A percentile compares a stretch with the other conserved stretches of the same genome.
These are phyloP conservation scores for Hamigera avellanea DNA, from an alignment of 495 filamentous ascomycete genomes.

Conservation along the genomic window DNA sequence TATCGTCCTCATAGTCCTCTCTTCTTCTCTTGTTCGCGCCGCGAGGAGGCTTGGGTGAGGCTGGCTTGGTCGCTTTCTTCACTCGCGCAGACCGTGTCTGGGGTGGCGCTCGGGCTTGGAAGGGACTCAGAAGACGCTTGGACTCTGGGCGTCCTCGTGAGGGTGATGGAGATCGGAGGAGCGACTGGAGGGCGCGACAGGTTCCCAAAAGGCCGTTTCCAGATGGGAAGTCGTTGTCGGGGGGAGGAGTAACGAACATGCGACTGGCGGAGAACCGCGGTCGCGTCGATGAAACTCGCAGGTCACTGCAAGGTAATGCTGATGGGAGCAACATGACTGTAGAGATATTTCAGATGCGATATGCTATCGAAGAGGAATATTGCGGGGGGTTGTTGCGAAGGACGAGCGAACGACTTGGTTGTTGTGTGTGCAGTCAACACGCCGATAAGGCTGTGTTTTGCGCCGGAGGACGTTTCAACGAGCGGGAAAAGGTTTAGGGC, in stretches of 20 bases:
- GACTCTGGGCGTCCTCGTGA: slow-evolving; percentile 25
- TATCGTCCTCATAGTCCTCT: slow-evolving; percentile 40
- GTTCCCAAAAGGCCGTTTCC: slow-evolving; percentile 52
- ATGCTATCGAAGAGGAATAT: background rate
- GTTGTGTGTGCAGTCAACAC: too few relatives aligned
- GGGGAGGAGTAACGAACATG: slow-evolving; percentile 50
- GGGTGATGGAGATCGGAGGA: slow-evolving; percentile 38
- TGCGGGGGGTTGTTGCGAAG: background rate
- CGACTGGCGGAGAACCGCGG: slow-evolving; percentile 44
- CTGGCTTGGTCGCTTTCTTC: slow-evolving; percentile 5
- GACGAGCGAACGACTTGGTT: slow-evolving; percentile 1
- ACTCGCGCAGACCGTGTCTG: slow-evolving; percentile 34
- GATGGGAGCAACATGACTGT: slow-evolving; percentile 58
- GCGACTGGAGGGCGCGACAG: slow-evolving; percentile 60
- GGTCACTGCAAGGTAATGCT: slow-evolving; percentile 56
- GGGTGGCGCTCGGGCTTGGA: slow-evolving; percentile 38
- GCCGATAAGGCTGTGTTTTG: slow-evolving; percentile 9
- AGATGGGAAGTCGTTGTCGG: slow-evolving; percentile 37
- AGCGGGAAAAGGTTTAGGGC: slow-evolving; percentile 7
- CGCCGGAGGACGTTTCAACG: slow-evolving; percentile 26
- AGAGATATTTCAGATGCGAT: background rate
- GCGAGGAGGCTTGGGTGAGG: slow-evolving; percentile 27
- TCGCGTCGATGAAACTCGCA: slow-evolving; percentile 27
- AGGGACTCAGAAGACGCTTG: slow-evolving; percentile 38
- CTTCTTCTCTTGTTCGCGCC: slow-evolving; percentile 54